Base-by-base conservation (phyloP, 176 grass and related monocot species). In the Ensete ventricosum region DNA sequence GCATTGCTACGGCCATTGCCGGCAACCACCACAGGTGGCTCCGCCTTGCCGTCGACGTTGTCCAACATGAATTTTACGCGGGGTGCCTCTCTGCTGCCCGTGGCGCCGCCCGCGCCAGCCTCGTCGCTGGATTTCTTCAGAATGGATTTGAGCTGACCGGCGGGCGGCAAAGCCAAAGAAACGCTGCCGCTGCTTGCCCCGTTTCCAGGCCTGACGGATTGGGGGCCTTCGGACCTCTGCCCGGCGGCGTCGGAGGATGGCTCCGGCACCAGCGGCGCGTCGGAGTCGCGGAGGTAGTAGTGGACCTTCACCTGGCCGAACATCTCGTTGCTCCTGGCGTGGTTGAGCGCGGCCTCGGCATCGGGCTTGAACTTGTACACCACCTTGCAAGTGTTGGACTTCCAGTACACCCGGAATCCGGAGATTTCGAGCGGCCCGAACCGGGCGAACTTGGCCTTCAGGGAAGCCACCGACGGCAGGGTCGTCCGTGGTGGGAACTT, bases 371-470 rank as follows among this genome's bases (percentile, higher is more conserved):
- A 94, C 78, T 72, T 86, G 84, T 87, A 99, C 74, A 93, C 84
- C 58, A 99, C 88, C 21, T 88, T 92, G 82, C 91, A 94, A 75
- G 86, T 89, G 83, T 94, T 57, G 1, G 95, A 94, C 78, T 91
- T 99, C 91, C 91, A 99, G 79, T 89, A 94, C 19, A 99, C 91
- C 13, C 95, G 88, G 60, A 85, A 94, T 78, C 79, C 89, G 27
- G 89, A 70, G 43, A 91, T 17, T 78, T 94, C 86, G 1, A 99
- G 88, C 4, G 72, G 82, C 9, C 95, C 95, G 25, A 94, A 99
- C 1, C 95, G 88, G 5, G 95, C 91, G 74, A 99, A 89, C 82
- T 85, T 90, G 2, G 95, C 95, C 84, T 99, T 99, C 80, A 99
- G 81, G 12, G 88, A 89, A 0, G 95, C 91, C 16, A 99, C 85